Base-by-base conservation (phyloP, 2,329 filamentous ascomycete genomes). In the Pyrenochaeta sp. region DNA sequence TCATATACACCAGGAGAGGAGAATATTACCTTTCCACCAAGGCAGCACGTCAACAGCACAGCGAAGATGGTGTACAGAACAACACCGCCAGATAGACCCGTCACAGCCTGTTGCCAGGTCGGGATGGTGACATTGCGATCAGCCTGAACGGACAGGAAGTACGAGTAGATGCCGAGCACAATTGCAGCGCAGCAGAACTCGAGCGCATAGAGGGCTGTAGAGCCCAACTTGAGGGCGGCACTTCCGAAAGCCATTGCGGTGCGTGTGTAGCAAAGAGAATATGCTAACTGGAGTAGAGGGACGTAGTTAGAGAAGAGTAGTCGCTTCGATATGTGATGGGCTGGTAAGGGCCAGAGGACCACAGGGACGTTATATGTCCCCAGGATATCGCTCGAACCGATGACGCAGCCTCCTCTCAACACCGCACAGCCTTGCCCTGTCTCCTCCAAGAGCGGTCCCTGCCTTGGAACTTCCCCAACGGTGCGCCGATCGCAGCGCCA, bases 121-220 rank as follows among this genome's bases (percentile, higher is more conserved):
- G 81, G 77, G 55, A 92, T 91, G 44, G 63, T 44, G 10, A 86
- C 70, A 56, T 84, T 61, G 72, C 90, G 83, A 61, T 86, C 82
- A 50, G 81, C 69, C 10, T 92, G 81, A 7, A 87, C 81, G 7
- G 87, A 84, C 35, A 96, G 83, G 79, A 91, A 95, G 79, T 95
- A 96, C 35, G 85, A 86, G 78, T 87, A 73, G 49, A 94, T 82
- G 56, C 82, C 87, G 50, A 96, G 81, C 49, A 93, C 81, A 55
- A 96, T 79, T 46, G 80, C 84, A 7, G 87, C 79, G 69, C 84
- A 89, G 66, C 82, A 78, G 71, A 96, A 87, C 62, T 90, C 83
- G 43, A 96, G 73, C 54, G 81, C 74, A 57, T 93, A 89, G 62
- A 95, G 76, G 68, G 86, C 79, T 68, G 87, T 87, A 63, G 90